A percentile compares a stretch with the other conserved stretches of the same genome.
These are phyloP conservation scores for Nicotiana tabacum DNA, from an alignment of 257 asterid genomes.

Conservation along the genomic window DNA sequence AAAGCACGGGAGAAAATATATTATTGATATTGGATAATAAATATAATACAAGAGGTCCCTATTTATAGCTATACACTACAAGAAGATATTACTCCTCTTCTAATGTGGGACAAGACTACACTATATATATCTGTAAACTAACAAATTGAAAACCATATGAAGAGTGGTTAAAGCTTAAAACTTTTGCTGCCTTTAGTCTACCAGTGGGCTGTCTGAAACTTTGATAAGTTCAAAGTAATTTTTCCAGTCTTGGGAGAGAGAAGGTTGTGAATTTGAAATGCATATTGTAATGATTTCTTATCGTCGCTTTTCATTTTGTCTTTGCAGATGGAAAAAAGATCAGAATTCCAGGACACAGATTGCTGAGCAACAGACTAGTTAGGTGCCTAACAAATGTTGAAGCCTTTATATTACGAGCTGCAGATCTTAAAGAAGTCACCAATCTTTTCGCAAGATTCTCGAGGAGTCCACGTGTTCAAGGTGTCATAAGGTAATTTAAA, in stretches of 20 bases:
- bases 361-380: slow-evolving; percentile 65
- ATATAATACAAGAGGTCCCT: too few relatives aligned
- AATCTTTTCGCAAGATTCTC: slow-evolving; percentile 69
- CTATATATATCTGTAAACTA: too few relatives aligned
- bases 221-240: neutral
- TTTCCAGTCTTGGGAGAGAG: neutral
- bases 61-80: too few relatives aligned
- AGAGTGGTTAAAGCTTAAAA: neutral
- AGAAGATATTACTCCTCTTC: too few relatives aligned
- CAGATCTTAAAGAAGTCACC: slow-evolving; percentile 86
- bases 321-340: slow-evolving; percentile 53
- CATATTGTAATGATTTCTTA: neutral
- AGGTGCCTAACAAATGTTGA: slow-evolving; percentile 73
- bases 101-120: too few relatives aligned
- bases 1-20: too few relatives aligned
- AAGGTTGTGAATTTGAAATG: neutral
- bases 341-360: slow-evolving; percentile 59
- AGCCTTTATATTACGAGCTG: slow-evolving; percentile 66
- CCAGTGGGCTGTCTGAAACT: neutral
- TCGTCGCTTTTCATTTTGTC: neutral
- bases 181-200: neutral
- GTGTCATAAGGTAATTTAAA: slow-evolving; percentile 66
- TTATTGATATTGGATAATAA: too few relatives aligned
- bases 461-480: slow-evolving; percentile 74
- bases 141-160: neutral